A percentile compares a stretch with the other conserved stretches of the same genome.
phyloP scores from a whole-genome alignment of 352 stramenopile species.

The Phytophthora citrophthora region DNA sequence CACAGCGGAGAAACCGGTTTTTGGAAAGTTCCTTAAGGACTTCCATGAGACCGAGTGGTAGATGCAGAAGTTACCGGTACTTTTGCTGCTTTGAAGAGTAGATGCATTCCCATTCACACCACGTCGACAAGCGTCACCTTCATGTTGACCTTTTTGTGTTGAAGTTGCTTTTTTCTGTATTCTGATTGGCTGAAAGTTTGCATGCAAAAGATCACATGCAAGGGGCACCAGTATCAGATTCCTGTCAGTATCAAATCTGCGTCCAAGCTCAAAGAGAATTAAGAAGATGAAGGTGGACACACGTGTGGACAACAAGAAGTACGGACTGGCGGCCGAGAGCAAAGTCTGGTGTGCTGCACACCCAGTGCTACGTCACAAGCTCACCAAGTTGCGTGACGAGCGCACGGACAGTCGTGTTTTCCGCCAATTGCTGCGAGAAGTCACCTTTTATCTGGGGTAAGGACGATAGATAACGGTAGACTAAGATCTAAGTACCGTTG shows the following conservation, averaged over 20 bases:
- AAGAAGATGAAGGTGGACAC: slow-evolving; percentile 66
- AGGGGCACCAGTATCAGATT: slow-evolving; percentile 5
- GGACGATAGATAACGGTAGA: slow-evolving; percentile 36
- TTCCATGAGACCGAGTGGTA: slow-evolving; percentile 92
- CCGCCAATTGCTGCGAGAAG: slow-evolving; percentile 95
- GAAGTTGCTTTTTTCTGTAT: slow-evolving; percentile 18
- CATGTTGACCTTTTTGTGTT: slow-evolving; percentile 12
- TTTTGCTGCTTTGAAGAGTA: slow-evolving; percentile 2
- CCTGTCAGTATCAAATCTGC: slow-evolving; percentile 28
- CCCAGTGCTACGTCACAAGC: slow-evolving; percentile 95
- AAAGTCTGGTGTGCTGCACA: slow-evolving; percentile 90
- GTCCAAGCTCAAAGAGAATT: slow-evolving; percentile 3
- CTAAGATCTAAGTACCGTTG: neutral
- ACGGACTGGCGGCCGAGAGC: slow-evolving; percentile 60
- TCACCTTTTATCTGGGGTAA: slow-evolving; percentile 98
- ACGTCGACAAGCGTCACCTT: slow-evolving; percentile 9
- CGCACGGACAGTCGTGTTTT: slow-evolving; percentile 94
- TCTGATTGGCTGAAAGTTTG: slow-evolving; percentile 32
- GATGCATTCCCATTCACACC: slow-evolving; percentile 15
- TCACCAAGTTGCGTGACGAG: slow-evolving; percentile 96
- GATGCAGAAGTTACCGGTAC: neutral
- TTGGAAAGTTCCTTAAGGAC: slow-evolving; percentile 90
- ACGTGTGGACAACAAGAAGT: slow-evolving; percentile 70
- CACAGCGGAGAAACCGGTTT: slow-evolving; percentile 68
- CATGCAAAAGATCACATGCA: slow-evolving; percentile 17